These are phyloP conservation scores for Trichosporon inkin DNA, from an alignment of 1,284 basidiomycete genomes.

Conservation along the genomic window DNA sequence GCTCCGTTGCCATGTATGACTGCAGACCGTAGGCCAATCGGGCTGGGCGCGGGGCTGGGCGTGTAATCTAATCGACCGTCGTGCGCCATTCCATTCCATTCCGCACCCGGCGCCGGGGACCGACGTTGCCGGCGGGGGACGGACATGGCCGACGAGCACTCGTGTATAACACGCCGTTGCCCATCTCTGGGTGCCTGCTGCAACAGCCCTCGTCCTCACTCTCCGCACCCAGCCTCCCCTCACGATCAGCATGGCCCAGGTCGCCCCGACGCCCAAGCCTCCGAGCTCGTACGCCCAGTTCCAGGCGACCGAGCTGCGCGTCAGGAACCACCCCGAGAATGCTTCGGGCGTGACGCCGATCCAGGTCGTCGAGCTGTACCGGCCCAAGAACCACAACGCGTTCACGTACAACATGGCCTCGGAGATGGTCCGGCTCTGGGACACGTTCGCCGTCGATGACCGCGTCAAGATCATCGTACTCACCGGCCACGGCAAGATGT, in stretches of 20 bases:
- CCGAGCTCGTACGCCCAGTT: constrained; percentile 13
- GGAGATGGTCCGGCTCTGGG: constrained; percentile 17
- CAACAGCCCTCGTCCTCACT: too few species aligned
- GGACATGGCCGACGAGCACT: not conserved
- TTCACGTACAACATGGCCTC: constrained; percentile 20
- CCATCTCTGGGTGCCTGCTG: too few species aligned
- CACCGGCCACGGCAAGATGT: constrained; percentile 21
- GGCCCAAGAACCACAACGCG: constrained; percentile 20
- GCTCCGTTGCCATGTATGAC: too few species aligned
- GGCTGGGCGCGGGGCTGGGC: too few species aligned
- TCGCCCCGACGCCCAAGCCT: not conserved
- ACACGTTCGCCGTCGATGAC: constrained; percentile 18
- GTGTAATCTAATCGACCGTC: not conserved
- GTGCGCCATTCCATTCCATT: too few species aligned
- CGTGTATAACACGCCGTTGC: not conserved
- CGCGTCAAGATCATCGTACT: constrained; percentile 22
- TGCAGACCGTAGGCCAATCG: too few species aligned
- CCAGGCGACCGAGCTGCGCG: constrained; percentile 7
- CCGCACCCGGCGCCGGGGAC: too few species aligned
- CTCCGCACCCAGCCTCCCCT: not conserved
- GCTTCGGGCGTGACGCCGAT: constrained; percentile 23
- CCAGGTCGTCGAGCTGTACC: constrained; percentile 25
- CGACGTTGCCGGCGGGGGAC: not conserved
- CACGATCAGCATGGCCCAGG: not conserved
- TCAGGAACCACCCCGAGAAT: constrained; percentile 18